Percentiles rank a stretch among this genome's conserved stretches.
Evolutionary conservation across 768 basidiomycete genomes (phyloP).

Genomic region (Pisolithus marmoratus): DNA sequence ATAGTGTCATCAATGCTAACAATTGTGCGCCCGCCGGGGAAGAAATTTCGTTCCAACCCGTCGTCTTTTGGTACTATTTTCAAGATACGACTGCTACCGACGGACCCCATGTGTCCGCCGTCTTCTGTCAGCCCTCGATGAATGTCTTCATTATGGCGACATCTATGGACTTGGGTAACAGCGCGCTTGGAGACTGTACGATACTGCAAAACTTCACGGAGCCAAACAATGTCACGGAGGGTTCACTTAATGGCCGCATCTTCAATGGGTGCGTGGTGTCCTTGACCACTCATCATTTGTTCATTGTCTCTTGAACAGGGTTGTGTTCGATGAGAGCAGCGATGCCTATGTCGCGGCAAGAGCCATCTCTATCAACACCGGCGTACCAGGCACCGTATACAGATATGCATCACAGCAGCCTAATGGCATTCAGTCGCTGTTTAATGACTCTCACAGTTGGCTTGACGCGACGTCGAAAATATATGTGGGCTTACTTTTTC

Average conservation of each 20-base stretch:
- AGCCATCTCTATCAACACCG: constrained; percentile 41
- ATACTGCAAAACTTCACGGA: constrained; percentile 23
- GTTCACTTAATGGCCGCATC: constrained; percentile 37
- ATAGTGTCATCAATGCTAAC: constrained; percentile 39
- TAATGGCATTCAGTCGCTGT: constrained; percentile 39
- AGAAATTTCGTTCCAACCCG: constrained; percentile 41
- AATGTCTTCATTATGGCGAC: constrained; percentile 38
- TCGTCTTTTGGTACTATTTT: constrained; percentile 66
- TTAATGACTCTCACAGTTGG: constrained; percentile 46
- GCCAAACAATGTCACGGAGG: constrained; percentile 49
- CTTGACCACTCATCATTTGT: not conserved
- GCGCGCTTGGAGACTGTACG: constrained; percentile 35
- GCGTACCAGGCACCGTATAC: constrained; percentile 59
- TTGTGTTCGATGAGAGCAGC: constrained; percentile 33
- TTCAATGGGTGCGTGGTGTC: constrained; percentile 52
- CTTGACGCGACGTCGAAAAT: constrained; percentile 43
- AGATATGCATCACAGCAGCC: constrained; percentile 40
- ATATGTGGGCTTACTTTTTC: constrained; percentile 15
- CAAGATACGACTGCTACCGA: constrained; percentile 17
- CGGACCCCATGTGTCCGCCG: constrained; percentile 37
- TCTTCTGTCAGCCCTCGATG: constrained; percentile 57
- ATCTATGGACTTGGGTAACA: constrained; percentile 38
- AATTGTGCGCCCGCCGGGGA: constrained; percentile 26
- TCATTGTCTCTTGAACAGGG: constrained; percentile 21
- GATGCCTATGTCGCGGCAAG: constrained; percentile 49